phyloP scores from a whole-genome alignment of 345 rosid species.

The Physaria fendleri region DNA sequence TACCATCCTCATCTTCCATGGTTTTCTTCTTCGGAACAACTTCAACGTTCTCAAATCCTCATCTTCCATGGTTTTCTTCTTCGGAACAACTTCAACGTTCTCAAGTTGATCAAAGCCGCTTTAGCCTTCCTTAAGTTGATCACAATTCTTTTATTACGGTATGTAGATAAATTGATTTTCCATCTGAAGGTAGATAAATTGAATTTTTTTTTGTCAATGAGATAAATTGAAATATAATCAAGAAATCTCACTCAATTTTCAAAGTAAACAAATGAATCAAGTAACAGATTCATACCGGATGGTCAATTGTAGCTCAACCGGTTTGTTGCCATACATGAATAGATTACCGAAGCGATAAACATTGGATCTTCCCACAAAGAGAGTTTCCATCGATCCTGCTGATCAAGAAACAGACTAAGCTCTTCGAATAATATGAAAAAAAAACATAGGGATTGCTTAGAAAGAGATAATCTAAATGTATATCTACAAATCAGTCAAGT shows the following conservation, averaged over 20 bases:
- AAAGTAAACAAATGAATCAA: background rate
- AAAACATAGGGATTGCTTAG: too few species aligned
- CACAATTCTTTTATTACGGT: conserved; percentile 58
- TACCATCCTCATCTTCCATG: conserved; percentile 45
- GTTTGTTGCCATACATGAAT: too few species aligned
- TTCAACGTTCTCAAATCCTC: conserved; percentile 55
- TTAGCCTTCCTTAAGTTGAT: conserved; percentile 74
- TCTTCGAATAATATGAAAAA: too few species aligned
- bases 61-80: conserved; percentile 52
- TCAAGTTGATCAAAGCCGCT: conserved; percentile 85
- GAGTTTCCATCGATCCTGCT: too few species aligned
- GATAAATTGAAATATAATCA: background rate
- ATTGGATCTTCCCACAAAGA: too few species aligned
- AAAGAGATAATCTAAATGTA: too few species aligned
- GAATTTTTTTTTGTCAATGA: too few species aligned
- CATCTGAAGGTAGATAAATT: conserved; percentile 31
- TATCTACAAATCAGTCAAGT: too few species aligned
- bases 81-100: conserved; percentile 54
- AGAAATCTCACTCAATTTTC: background rate
- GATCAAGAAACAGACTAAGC: too few species aligned
- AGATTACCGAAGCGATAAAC: too few species aligned
- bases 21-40: conserved; percentile 50
- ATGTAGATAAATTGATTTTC: conserved; percentile 73
- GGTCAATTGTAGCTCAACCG: too few species aligned
- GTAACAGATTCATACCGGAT: too few species aligned